phyloP scores from a whole-genome alignment of 495 filamentous ascomycete species.

The Barbatosphaeria neglecta region DNA sequence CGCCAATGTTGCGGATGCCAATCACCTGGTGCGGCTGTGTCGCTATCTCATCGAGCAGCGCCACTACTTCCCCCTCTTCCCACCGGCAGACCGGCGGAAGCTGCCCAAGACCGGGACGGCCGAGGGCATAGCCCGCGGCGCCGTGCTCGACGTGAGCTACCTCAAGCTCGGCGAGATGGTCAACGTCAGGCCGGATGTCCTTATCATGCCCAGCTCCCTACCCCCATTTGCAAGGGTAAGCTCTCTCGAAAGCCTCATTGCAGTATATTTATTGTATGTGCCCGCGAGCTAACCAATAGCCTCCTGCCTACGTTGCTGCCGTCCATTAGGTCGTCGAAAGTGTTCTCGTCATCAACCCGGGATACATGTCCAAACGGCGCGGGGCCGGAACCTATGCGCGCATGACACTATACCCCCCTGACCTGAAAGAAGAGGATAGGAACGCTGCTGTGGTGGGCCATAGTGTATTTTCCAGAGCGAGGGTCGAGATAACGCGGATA shows the following conservation, averaged over 20 bases:
- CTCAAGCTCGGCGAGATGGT: conserved; percentile 84
- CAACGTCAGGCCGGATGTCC: conserved; percentile 69
- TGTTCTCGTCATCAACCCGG: conserved; percentile 79
- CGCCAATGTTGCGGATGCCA: conserved; percentile 40
- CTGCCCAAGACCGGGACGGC: conserved; percentile 50
- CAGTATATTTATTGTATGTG: too few species aligned
- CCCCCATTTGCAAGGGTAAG: conserved; percentile 78
- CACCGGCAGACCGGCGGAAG: conserved; percentile 53
- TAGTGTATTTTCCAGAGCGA: conserved; percentile 67
- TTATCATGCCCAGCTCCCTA: conserved; percentile 73
- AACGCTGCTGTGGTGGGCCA: conserved; percentile 48
- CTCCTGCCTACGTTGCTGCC: too few species aligned
- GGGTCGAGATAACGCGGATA: conserved; percentile 76
- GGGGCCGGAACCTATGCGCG: conserved; percentile 72
- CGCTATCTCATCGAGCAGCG: conserved; percentile 74
- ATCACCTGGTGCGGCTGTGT: conserved; percentile 54
- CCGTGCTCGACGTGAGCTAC: conserved; percentile 70
- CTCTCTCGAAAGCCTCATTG: too few species aligned
- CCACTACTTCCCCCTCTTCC: conserved; percentile 82
- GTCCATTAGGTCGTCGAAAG: conserved; percentile 85
- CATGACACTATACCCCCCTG: conserved; percentile 56
- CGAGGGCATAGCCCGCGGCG: conserved; percentile 53
- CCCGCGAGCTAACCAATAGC: too few species aligned
- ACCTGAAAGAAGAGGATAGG: conserved; percentile 46
- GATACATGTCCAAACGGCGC: conserved; percentile 69